Evolutionary conservation across 495 filamentous ascomycete species (phyloP), one percentile per base, ranked within the genome.

Genomic region (Penicillium ochrochloron): DNA sequence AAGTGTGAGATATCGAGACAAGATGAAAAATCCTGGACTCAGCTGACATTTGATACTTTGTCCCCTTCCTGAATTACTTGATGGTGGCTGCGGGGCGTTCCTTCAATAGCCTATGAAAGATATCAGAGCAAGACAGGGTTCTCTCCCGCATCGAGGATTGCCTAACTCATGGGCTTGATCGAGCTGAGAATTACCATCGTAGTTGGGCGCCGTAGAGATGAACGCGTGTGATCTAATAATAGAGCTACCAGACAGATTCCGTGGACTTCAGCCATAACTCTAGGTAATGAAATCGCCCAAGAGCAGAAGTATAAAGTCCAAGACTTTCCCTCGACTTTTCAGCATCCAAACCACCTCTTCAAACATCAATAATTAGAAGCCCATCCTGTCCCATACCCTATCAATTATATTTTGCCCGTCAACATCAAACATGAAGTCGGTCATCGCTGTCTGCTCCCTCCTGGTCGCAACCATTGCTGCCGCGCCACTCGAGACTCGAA

Each of bases 391-490:
- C 25, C 17, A 31, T 29, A 31, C 21, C 48, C 15, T 14, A 29
- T 17, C 15, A 2, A 52, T 2, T 5, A 14, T 23, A 3, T 12
- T 8, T 5, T 12, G 2, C n/a, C 25, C 51, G 1, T 1, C 29
- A 34, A 2, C 8, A 21, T 66, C 67, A 72, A 61, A n/a, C 15
- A 74, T 74, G 72, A 68, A 72, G 69, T 65, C 55, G n/a, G 53
- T 61, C 44, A 25, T 65, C 41, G 53, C 64, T 33, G 15, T 65
- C 39, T 7, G 57, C 55, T 60, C 69, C 46, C 41, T 69, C 48
- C 31, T 76, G 33, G 69, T 50, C 31, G 48, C 61, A 56, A 33
- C 50, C n/a, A 52, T 63, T 50, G 48, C 65, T 23, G 67, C 69
- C 23, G 59, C 59, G 5, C 64, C 66, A 5, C 21, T 71, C 9